These are phyloP conservation scores for Cornus suecica DNA, from an alignment of 148 eudicot genomes.

Conservation along the genomic window DNA sequence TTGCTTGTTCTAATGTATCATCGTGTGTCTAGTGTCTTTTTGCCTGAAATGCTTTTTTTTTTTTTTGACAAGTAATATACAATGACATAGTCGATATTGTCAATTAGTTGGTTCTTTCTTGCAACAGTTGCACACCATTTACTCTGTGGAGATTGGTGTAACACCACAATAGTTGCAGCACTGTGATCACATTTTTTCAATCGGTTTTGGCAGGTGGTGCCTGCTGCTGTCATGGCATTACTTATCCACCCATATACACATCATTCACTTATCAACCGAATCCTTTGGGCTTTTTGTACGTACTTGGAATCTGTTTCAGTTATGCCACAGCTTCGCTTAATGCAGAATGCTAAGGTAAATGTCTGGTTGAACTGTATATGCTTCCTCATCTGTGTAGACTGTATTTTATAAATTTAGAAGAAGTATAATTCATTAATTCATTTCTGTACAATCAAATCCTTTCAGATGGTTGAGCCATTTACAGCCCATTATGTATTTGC, in stretches of 20 bases:
- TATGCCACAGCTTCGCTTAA: conserved; percentile 65
- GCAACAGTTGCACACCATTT: neutral
- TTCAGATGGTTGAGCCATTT: conserved; percentile 75
- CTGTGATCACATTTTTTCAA: neutral
- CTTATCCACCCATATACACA: conserved; percentile 44
- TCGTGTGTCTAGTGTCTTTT: neutral
- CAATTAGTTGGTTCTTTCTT: neutral
- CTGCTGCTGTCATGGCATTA: conserved; percentile 53
- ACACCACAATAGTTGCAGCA: neutral
- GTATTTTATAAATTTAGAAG: neutral
- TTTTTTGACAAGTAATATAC: neutral
- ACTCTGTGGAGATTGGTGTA: neutral
- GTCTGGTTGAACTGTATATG: neutral
- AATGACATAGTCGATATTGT: neutral
- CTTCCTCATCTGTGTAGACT: too few species aligned
- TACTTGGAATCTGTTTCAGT: conserved; percentile 64
- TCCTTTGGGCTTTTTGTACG: conserved; percentile 57
- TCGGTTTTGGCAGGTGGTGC: conserved; percentile 43
- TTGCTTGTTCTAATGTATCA: too few species aligned
- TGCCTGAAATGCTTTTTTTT: neutral
- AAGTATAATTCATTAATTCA: neutral
- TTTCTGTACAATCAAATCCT: neutral
- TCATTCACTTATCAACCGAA: conserved; percentile 15
- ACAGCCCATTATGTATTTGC: conserved; percentile 82
- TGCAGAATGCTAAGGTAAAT: conserved; percentile 68